Evolutionary conservation across 228 moss, liverwort and hornwort genomes (phyloP).

Genomic region (Sphagnum fallax): DNA sequence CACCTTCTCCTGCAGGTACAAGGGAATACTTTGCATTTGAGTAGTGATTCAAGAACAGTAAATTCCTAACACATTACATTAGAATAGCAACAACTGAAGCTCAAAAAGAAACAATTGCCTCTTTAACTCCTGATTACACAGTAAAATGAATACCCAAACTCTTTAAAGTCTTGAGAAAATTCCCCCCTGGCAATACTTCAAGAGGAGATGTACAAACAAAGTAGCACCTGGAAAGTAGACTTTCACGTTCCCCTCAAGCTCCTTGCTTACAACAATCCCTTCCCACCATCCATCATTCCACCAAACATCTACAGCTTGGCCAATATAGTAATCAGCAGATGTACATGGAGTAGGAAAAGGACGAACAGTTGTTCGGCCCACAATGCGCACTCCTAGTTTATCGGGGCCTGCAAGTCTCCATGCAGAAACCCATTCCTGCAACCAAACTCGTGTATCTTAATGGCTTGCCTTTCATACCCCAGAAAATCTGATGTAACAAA

Average conservation of each 20-base stretch:
- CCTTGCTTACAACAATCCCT: slow-evolving; percentile 52
- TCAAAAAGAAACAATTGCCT: no score
- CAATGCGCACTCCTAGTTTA: slow-evolving; percentile 43
- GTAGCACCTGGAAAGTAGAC: slow-evolving; percentile 29
- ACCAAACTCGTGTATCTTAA: not conserved
- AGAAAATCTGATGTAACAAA: no score
- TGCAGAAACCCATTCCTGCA: slow-evolving; percentile 78
- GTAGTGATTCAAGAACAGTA: no score
- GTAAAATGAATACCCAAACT: no score
- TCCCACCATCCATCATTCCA: slow-evolving; percentile 86
- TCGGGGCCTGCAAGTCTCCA: slow-evolving; percentile 51
- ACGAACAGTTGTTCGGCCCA: slow-evolving; percentile 65
- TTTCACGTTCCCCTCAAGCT: slow-evolving; percentile 42
- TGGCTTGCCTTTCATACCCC: no score
- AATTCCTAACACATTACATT: no score
- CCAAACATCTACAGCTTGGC: slow-evolving; percentile 75
- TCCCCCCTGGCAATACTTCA: no score
- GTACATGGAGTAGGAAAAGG: slow-evolving; percentile 36
- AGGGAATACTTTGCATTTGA: no score
- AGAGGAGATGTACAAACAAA: slow-evolving; percentile 11
- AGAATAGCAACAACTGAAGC: no score
- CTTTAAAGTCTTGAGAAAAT: no score
- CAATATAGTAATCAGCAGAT: slow-evolving; percentile 26
- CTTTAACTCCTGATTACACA: no score
- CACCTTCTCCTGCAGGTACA: slow-evolving; percentile 40